These are phyloP conservation scores for Pueraria montana DNA, from an alignment of 306 rosid genomes.

Conservation along the genomic window DNA sequence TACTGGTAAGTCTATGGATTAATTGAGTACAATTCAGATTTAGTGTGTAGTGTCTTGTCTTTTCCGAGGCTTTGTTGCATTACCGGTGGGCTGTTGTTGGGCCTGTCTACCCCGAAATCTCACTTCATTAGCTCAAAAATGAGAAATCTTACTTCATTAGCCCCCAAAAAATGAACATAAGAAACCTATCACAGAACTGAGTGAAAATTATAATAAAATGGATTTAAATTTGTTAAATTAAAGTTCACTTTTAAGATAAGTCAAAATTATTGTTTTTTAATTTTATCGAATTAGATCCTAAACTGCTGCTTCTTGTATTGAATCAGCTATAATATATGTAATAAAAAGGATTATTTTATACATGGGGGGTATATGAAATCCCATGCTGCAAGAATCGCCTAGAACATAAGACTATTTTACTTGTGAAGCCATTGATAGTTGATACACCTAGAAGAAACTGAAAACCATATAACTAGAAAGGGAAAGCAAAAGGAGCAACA, in stretches of 20 bases:
- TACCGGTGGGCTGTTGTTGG: too few species aligned
- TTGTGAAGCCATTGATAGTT: not conserved
- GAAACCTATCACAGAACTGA: not conserved
- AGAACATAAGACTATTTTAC: slow-evolving; percentile 2
- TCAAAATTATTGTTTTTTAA: not conserved
- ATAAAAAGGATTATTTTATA: not conserved
- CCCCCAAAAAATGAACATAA: not conserved
- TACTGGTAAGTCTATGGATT: too few species aligned
- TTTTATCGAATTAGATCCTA: not conserved
- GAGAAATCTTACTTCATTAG: too few species aligned
- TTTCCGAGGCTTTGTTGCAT: too few species aligned
- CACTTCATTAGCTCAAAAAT: too few species aligned
- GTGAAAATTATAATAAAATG: not conserved
- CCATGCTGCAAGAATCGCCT: not conserved
- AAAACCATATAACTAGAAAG: not conserved
- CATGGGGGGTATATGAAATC: slow-evolving; percentile 17
- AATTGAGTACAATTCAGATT: too few species aligned
- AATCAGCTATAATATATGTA: not conserved
- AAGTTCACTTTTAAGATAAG: not conserved
- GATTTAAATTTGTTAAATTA: not conserved
- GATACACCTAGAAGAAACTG: not conserved
- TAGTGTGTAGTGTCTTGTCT: too few species aligned
- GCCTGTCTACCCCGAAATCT: too few species aligned
- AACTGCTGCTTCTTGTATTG: not conserved
- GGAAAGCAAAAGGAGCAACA: not conserved